Base-by-base conservation (phyloP, 345 rosid species). In the Brassica incana region DNA sequence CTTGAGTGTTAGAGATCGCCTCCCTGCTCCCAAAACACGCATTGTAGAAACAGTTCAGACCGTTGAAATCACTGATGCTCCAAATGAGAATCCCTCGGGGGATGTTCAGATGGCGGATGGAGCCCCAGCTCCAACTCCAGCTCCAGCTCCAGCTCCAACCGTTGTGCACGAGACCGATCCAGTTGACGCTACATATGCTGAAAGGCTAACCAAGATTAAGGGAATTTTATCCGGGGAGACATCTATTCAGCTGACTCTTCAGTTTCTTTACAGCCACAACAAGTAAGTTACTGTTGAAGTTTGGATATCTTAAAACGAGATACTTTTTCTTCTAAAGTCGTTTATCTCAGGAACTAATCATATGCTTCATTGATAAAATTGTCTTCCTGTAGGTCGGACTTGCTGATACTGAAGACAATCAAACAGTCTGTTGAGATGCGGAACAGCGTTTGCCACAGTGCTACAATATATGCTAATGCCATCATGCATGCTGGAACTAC, bases 401-500 rank as follows among this genome's bases (percentile, higher is more conserved):
- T 96, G 16, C 89, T 96, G 72, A 96, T 96, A 70, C 81, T 93
- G 80, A 96, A 93, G 88, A 92, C 97, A 67, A 93, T 96, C 65
- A 96, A 96, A 80, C 99, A 96, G 87, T 96, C 98, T 40, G 97
- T 96, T 60, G 99, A 93, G 85, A 92, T 93, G 97, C 87, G 99
- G 81, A 93, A 96, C 79, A 93, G 99, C 78, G 97, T 96, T 60
- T 96, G 99, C 72, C 99, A 96, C 74, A 96, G 99, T 81, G 99
- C 99, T 36, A 96, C 98, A 75, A 93, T 96, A 77, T 91, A 92
- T 84, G 94, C 99, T 32, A 93, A 96, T 86, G 99, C 99, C 29
- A 88, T 96, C 67, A 96, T 96, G 99, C 99, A 96, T 85, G 99
- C 99, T 85, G 99, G 99, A 74, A 96, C 99, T 35, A 93, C 99